Percentiles rank a stretch among this genome's conserved stretches.
Conservation (phyloP, 108 stramenopile species). For the Heterococcus sp. region DNA sequence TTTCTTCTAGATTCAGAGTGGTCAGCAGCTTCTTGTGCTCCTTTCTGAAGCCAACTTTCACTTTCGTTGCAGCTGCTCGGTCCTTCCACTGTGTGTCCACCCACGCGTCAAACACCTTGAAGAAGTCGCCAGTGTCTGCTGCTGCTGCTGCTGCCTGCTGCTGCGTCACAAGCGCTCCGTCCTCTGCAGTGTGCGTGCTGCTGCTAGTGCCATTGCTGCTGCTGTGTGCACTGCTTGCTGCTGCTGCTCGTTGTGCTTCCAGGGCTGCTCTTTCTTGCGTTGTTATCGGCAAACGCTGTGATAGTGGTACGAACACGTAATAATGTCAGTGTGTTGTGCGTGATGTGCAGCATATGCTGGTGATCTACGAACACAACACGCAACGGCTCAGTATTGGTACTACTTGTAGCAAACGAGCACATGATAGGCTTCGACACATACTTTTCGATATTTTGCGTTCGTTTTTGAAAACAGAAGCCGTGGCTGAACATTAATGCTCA, state of each 20-base stretch:
- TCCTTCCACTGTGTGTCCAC: not conserved
- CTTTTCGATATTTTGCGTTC: no score
- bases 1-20: not conserved
- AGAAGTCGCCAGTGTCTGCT: not conserved
- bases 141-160: not conserved
- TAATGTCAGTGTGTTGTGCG: no score
- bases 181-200: not conserved
- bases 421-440: no score
- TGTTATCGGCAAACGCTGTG: not conserved
- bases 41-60: not conserved
- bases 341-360: no score
- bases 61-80: not conserved
- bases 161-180: not conserved
- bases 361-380: no score
- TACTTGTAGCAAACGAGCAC: no score
- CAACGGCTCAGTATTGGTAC: no score
- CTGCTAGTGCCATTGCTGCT: not conserved
- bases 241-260: not conserved
- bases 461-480: no score
- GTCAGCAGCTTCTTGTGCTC: not conserved
- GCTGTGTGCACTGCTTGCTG: not conserved
- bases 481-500: no score
- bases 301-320: no score
- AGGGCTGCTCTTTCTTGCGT: not conserved
- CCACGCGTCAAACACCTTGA: not conserved